Evolutionary conservation across 257 asterid species (phyloP).

Genomic region (Verbascum thapsus): DNA sequence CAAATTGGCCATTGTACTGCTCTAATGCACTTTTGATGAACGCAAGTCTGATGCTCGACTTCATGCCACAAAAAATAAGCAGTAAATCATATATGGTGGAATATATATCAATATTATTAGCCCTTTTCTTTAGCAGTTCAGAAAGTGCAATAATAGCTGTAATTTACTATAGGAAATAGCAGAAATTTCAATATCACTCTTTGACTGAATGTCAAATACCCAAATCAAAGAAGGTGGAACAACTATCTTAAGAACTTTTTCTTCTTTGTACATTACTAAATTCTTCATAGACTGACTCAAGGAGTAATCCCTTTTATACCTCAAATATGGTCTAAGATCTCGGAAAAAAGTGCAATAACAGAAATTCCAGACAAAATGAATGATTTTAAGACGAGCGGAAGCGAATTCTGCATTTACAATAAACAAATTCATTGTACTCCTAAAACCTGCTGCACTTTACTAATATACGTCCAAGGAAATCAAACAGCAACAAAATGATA

Average conservation of each 20-base stretch:
- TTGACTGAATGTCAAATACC: constrained; percentile 4
- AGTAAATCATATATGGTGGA: constrained; percentile 23
- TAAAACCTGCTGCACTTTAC: neutral
- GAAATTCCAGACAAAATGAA: neutral
- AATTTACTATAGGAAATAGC: constrained; percentile 12
- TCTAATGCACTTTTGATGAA: constrained; percentile 73
- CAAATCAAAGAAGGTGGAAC: constrained; percentile 21
- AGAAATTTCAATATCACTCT: constrained; percentile 17
- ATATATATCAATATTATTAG: constrained; percentile 5
- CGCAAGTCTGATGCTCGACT: constrained; percentile 93
- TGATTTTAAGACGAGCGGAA: constrained; percentile 6
- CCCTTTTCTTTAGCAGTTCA: constrained; percentile 12
- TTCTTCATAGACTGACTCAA: neutral
- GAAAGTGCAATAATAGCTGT: neutral
- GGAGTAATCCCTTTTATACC: constrained; percentile 1
- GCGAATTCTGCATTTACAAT: neutral
- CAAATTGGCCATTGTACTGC: constrained; percentile 75
- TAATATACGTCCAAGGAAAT: neutral
- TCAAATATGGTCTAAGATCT: neutral
- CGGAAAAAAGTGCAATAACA: neutral
- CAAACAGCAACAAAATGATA: neutral
- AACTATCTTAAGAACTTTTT: neutral
- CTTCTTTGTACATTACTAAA: neutral
- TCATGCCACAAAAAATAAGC: constrained; percentile 37
- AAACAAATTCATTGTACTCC: constrained; percentile 3